Evolutionary conservation across 2,329 filamentous ascomycete species (phyloP).

Genomic region (Diaporthe velutina): DNA sequence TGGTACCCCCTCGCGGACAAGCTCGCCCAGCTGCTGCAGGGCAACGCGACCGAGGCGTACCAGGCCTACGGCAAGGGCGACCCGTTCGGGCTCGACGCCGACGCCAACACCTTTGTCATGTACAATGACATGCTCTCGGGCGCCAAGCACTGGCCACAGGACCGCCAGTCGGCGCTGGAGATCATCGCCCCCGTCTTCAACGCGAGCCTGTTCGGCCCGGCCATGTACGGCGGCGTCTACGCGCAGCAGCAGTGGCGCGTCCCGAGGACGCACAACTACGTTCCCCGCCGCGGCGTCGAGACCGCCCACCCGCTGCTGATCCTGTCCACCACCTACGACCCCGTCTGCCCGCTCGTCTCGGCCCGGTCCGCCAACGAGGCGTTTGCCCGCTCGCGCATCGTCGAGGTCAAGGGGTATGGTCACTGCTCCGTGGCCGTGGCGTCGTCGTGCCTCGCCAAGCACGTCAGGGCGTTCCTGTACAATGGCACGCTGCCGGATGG

Average conservation of each 20-base stretch:
- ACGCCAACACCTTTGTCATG: slow-evolving; percentile 47
- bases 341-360: slow-evolving; percentile 63
- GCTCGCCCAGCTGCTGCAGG: slow-evolving; percentile 51
- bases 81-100: slow-evolving; percentile 42
- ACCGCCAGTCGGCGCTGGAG: slow-evolving; percentile 50
- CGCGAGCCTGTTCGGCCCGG: slow-evolving; percentile 47
- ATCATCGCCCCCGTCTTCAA: slow-evolving; percentile 51
- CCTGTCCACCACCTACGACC: slow-evolving; percentile 68
- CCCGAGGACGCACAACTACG: slow-evolving; percentile 47
- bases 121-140: slow-evolving; percentile 50
- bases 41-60: slow-evolving; percentile 55
- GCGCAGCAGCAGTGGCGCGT: slow-evolving; percentile 49
- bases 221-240: slow-evolving; percentile 46
- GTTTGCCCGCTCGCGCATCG: slow-evolving; percentile 53
- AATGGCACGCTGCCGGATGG: slow-evolving; percentile 53
- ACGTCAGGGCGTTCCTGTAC: slow-evolving; percentile 53
- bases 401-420: slow-evolving; percentile 58
- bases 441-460: slow-evolving; percentile 52
- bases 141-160: slow-evolving; percentile 50
- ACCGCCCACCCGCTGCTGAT: slow-evolving; percentile 66
- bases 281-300: slow-evolving; percentile 48
- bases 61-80: slow-evolving; percentile 49
- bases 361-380: slow-evolving; percentile 51
- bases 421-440: slow-evolving; percentile 55
- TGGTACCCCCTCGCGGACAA: slow-evolving; percentile 53